Percentiles rank a stretch among this genome's conserved stretches.
Conservation (phyloP, 192 early-diverging fungal species). For the Coemansia sp. region DNA sequence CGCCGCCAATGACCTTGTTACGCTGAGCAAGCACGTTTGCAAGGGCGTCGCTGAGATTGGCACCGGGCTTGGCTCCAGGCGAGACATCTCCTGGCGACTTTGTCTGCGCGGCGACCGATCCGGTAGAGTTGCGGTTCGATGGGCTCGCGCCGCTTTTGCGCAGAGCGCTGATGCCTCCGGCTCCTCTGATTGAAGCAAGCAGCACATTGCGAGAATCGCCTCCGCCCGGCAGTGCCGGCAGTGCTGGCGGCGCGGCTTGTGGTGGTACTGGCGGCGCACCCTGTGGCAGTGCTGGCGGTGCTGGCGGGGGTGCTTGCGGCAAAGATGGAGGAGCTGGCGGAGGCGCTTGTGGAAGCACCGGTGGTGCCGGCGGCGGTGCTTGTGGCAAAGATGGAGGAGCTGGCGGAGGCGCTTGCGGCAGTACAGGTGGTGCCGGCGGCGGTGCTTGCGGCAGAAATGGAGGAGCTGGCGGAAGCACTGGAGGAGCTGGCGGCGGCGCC, state of each 20-base stretch:
- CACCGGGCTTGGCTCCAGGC: slow-evolving; percentile 38
- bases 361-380: slow-evolving; percentile 13
- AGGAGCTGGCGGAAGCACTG: slow-evolving; percentile 14
- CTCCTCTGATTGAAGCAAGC: slow-evolving; percentile 44
- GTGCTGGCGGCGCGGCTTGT: slow-evolving; percentile 9
- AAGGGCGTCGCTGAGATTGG: slow-evolving; percentile 51
- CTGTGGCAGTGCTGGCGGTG: slow-evolving; percentile 7
- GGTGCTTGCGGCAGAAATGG: slow-evolving; percentile 12
- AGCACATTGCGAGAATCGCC: slow-evolving; percentile 31
- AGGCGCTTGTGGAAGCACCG: background rate
- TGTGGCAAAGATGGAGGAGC: slow-evolving; percentile 8
- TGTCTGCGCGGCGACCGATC: slow-evolving; percentile 13
- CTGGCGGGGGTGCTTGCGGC: background rate
- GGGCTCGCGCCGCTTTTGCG: slow-evolving; percentile 34
- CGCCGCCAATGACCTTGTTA: slow-evolving; percentile 48
- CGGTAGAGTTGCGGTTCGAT: slow-evolving; percentile 29
- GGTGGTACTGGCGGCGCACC: slow-evolving; percentile 4
- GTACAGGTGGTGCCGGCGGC: slow-evolving; percentile 13
- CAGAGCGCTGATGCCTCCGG: slow-evolving; percentile 35
- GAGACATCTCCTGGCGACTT: slow-evolving; percentile 43
- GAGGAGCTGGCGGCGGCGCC: slow-evolving; percentile 23
- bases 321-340: slow-evolving; percentile 7
- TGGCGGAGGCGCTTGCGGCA: slow-evolving; percentile 14
- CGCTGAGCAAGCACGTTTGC: slow-evolving; percentile 49
- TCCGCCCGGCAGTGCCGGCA: slow-evolving; percentile 16